Percentiles rank a stretch among this genome's conserved stretches.
These are phyloP conservation scores for Metschnikowia baotianmanensis DNA, from an alignment of 805 yeast species.

Conservation along the genomic window DNA sequence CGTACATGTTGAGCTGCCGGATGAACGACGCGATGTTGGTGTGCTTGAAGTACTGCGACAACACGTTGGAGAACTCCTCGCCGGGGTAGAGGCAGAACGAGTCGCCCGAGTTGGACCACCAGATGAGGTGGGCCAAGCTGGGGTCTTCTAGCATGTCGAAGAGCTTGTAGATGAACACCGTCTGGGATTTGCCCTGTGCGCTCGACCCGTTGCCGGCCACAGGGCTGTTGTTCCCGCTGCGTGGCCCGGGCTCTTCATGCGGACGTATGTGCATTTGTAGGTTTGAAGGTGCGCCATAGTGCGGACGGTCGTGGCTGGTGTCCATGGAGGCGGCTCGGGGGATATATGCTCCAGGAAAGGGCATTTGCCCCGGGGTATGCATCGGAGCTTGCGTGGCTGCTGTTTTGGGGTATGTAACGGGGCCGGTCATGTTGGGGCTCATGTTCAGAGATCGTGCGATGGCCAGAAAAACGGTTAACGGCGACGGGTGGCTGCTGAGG, in stretches of 20 bases:
- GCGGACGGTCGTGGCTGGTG: conserved; percentile 1
- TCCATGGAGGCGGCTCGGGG: conserved; percentile 8
- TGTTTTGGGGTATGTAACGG: conserved; percentile 1
- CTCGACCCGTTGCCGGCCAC: conserved; percentile 6
- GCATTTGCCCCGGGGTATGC: not conserved
- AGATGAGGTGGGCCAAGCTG: conserved; percentile 67
- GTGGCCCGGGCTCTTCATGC: conserved; percentile 6
- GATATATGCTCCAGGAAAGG: conserved; percentile 5
- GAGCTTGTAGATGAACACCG: conserved; percentile 78
- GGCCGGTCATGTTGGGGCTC: conserved; percentile 4
- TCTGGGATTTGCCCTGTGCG: conserved; percentile 34
- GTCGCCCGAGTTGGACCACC: conserved; percentile 76
- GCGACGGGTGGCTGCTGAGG: too few species aligned
- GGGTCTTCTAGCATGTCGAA: conserved; percentile 88
- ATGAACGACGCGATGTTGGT: conserved; percentile 44
- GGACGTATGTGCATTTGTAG: conserved; percentile 3
- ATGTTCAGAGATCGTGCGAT: not conserved
- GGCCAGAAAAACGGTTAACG: too few species aligned
- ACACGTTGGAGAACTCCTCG: conserved; percentile 80
- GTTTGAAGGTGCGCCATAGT: not conserved
- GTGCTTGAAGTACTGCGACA: conserved; percentile 51
- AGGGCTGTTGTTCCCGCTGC: conserved; percentile 12
- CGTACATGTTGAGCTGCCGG: conserved; percentile 45
- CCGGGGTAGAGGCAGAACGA: conserved; percentile 81
- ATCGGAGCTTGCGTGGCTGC: not conserved